A percentile compares a stretch with the other conserved stretches of the same genome.
These are phyloP conservation scores for Nicotiana knightiana DNA, from an alignment of 257 asterid species.

Conservation along the genomic window DNA sequence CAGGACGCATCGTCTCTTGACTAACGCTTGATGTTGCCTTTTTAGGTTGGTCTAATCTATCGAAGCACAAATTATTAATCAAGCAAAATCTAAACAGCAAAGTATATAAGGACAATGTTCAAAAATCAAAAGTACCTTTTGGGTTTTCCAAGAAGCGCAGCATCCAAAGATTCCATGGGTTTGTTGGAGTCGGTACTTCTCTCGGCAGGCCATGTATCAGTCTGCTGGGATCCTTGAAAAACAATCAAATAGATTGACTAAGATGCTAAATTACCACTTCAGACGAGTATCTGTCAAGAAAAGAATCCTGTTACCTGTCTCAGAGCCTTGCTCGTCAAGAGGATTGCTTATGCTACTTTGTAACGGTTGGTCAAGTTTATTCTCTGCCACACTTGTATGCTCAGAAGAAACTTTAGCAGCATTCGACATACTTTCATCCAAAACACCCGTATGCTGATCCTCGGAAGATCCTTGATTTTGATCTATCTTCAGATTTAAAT, in stretches of 20 bases:
- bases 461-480: slow-evolving; percentile 32
- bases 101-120: background rate
- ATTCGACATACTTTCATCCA: slow-evolving; percentile 11
- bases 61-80: slow-evolving; percentile 21
- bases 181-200: too few species aligned
- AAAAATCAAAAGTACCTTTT: slow-evolving; percentile 42
- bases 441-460: slow-evolving; percentile 19
- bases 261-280: background rate
- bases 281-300: slow-evolving; percentile 9
- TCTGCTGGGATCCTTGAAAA: slow-evolving; percentile 66
- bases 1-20: slow-evolving; percentile 26
- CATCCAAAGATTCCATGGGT: slow-evolving; percentile 23
- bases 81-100: background rate
- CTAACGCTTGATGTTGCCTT: slow-evolving; percentile 33
- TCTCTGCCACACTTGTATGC: too few species aligned
- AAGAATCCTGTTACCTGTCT: slow-evolving; percentile 43
- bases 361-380: slow-evolving; percentile 1
- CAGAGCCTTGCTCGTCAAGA: slow-evolving; percentile 28
- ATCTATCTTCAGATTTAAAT: slow-evolving; percentile 23
- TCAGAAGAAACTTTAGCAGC: slow-evolving; percentile 20
- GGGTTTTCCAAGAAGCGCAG: slow-evolving; percentile 61
- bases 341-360: slow-evolving; percentile 24
- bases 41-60: slow-evolving; percentile 55
- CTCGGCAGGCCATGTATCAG: background rate
- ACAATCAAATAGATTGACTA: slow-evolving; percentile 22